Evolutionary conservation across 1,284 basidiomycete genomes (phyloP).

Genomic region (Cerioporus squamosus): DNA sequence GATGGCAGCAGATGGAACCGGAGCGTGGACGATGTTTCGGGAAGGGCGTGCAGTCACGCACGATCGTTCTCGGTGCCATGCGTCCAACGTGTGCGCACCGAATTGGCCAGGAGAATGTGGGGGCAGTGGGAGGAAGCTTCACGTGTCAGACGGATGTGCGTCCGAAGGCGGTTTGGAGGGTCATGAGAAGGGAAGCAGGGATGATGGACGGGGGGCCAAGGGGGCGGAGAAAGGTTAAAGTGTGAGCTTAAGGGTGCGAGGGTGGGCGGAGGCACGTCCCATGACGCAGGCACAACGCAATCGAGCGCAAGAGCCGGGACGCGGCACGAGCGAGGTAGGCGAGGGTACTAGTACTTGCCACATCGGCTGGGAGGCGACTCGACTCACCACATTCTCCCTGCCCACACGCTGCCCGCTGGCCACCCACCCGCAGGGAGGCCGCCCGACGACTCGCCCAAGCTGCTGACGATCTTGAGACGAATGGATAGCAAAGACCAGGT

Average conservation of each 20-base stretch:
- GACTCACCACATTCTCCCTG: slow-evolving; percentile 4
- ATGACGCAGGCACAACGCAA: slow-evolving; percentile 28
- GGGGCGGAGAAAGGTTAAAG: slow-evolving; percentile 22
- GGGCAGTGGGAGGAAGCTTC: slow-evolving; percentile 7
- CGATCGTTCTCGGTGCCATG: slow-evolving; percentile 12
- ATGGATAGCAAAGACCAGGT: slow-evolving; percentile 18
- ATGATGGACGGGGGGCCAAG: slow-evolving; percentile 16
- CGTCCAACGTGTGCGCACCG: slow-evolving; percentile 12
- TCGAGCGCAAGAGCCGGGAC: slow-evolving; percentile 25
- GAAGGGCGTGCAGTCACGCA: slow-evolving; percentile 5
- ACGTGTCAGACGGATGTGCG: slow-evolving; percentile 11
- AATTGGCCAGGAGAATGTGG: neutral
- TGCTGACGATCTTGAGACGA: slow-evolving; percentile 13
- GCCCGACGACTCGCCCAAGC: slow-evolving; percentile 3
- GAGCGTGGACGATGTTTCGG: neutral
- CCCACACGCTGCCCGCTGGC: slow-evolving; percentile 5
- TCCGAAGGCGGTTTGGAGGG: neutral
- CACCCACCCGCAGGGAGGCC: slow-evolving; percentile 3
- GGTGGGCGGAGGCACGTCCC: slow-evolving; percentile 15
- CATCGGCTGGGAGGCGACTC: neutral
- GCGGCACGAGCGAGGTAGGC: slow-evolving; percentile 14
- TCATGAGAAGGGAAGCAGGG: slow-evolving; percentile 13
- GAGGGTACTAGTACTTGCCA: slow-evolving; percentile 18
- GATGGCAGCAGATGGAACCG: neutral
- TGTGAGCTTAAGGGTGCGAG: neutral